These are phyloP conservation scores for Catunica adiposa DNA, from an alignment of 2,329 filamentous ascomycete genomes.

Conservation along the genomic window DNA sequence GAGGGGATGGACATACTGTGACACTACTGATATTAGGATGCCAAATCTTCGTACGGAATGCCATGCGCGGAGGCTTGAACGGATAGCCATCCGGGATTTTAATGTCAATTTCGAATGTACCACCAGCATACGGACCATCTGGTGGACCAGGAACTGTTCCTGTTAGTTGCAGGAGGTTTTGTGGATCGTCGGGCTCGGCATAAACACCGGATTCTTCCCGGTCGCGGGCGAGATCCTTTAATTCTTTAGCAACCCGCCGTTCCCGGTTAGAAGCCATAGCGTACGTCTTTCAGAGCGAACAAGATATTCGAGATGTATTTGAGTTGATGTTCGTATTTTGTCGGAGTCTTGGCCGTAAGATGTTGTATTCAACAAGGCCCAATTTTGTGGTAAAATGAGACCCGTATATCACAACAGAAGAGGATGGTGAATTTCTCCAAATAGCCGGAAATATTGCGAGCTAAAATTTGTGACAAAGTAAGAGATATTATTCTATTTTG, in stretches of 20 bases:
- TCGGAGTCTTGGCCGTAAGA: neutral
- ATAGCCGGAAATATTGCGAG: too few relatives aligned
- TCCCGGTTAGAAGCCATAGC: slow-evolving; percentile 38
- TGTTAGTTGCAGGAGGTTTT: slow-evolving; percentile 65
- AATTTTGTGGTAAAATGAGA: too few relatives aligned
- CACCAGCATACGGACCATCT: slow-evolving; percentile 84
- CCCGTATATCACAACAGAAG: too few relatives aligned
- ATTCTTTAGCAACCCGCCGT: slow-evolving; percentile 56
- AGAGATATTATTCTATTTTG: too few relatives aligned
- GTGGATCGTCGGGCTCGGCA: slow-evolving; percentile 45
- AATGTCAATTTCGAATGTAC: slow-evolving; percentile 68
- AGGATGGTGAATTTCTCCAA: too few relatives aligned
- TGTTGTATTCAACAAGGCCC: too few relatives aligned
- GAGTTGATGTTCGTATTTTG: neutral
- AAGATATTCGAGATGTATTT: neutral
- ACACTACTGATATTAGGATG: slow-evolving; percentile 93
- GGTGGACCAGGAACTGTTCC: slow-evolving; percentile 76
- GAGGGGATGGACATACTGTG: slow-evolving; percentile 45
- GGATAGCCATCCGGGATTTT: slow-evolving; percentile 78
- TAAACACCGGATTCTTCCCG: slow-evolving; percentile 55
- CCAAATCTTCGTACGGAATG: slow-evolving; percentile 86
- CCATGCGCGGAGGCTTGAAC: slow-evolving; percentile 82
- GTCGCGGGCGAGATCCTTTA: slow-evolving; percentile 60
- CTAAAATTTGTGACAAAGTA: too few relatives aligned
- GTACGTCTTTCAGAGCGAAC: too few relatives aligned